A percentile compares a stretch with the other conserved stretches of the same genome.
These are phyloP conservation scores for Wakefieldia striispora DNA, from an alignment of 768 basidiomycete species.

Conservation along the genomic window DNA sequence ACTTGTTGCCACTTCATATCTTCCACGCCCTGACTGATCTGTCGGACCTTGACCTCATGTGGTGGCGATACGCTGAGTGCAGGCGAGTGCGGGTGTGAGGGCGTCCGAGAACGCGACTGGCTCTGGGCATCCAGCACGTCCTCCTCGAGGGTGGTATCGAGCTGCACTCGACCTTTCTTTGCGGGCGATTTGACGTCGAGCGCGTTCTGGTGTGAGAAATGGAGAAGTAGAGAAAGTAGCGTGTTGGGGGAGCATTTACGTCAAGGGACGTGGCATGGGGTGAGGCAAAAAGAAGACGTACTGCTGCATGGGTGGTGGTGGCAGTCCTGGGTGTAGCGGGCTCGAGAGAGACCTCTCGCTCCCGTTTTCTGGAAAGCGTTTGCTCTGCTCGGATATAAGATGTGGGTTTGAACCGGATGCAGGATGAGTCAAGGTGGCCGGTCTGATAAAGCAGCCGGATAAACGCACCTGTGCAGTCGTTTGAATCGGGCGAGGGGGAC, in stretches of 20 bases:
- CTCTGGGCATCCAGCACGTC: slow-evolving; percentile 41
- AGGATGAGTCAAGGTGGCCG: slow-evolving; percentile 23
- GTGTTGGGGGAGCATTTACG: slow-evolving; percentile 26
- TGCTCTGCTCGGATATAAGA: slow-evolving; percentile 29
- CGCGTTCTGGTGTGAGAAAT: slow-evolving; percentile 26
- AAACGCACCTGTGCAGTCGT: slow-evolving; percentile 42
- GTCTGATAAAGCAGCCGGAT: slow-evolving; percentile 29
- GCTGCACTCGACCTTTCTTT: slow-evolving; percentile 70
- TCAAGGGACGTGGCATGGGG: slow-evolving; percentile 20
- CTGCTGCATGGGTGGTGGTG: slow-evolving; percentile 28
- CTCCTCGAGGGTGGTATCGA: slow-evolving; percentile 66
- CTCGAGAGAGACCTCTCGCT: slow-evolving; percentile 76
- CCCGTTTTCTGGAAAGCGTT: slow-evolving; percentile 65
- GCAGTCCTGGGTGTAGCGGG: slow-evolving; percentile 50
- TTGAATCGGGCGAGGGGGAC: slow-evolving; percentile 46
- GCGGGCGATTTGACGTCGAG: slow-evolving; percentile 57
- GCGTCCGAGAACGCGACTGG: slow-evolving; percentile 38
- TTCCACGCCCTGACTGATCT: slow-evolving; percentile 78
- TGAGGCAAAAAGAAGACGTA: slow-evolving; percentile 28
- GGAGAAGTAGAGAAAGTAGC: slow-evolving; percentile 17
- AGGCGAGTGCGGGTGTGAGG: slow-evolving; percentile 29
- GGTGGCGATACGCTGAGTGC: slow-evolving; percentile 59
- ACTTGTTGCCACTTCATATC: slow-evolving; percentile 69
- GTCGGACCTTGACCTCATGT: slow-evolving; percentile 74
- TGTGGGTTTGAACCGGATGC: slow-evolving; percentile 19